Conservation (phyloP, 805 yeast species). For the Starmerella vaccinii region DNA sequence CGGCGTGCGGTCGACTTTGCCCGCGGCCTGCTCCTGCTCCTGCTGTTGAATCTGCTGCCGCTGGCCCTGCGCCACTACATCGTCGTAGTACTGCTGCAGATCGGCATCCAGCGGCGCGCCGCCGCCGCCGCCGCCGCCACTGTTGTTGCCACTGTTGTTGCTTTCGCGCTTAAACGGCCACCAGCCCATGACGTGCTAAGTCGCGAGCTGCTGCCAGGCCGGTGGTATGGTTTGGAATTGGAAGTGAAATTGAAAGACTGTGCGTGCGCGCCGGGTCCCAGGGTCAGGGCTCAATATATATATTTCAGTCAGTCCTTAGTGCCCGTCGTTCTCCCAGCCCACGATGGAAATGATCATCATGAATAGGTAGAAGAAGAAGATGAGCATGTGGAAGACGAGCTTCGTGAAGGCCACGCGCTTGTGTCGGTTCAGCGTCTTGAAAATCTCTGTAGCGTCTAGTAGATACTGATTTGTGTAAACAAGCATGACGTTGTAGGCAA, state of each 20-base stretch:
- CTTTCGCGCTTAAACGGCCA: constrained; percentile 6
- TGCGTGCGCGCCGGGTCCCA: too few species aligned
- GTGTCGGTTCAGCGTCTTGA: constrained; percentile 83
- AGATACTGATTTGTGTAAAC: constrained; percentile 68
- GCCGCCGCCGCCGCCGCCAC: neutral
- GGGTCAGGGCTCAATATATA: neutral
- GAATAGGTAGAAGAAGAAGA: constrained; percentile 92
- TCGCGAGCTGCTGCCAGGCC: too few species aligned
- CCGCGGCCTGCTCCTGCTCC: neutral
- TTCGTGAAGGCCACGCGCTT: constrained; percentile 85
- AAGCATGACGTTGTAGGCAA: constrained; percentile 74
- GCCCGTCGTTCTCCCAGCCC: constrained; percentile 29
- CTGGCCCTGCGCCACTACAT: neutral
- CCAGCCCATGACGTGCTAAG: constrained; percentile 2
- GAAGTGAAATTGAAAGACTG: neutral
- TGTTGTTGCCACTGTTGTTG: neutral
- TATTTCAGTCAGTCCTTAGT: neutral
- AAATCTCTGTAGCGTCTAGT: constrained; percentile 95
- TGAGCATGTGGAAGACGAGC: constrained; percentile 76
- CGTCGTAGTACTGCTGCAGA: constrained; percentile 10
- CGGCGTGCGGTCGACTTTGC: neutral
- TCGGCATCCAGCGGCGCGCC: constrained; percentile 10
- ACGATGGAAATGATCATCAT: constrained; percentile 91
- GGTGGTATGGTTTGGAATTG: neutral
- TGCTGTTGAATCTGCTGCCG: neutral